These are phyloP conservation scores for Ceratopteris richardii DNA, from an alignment of 75 land plant genomes.

Conservation along the genomic window DNA sequence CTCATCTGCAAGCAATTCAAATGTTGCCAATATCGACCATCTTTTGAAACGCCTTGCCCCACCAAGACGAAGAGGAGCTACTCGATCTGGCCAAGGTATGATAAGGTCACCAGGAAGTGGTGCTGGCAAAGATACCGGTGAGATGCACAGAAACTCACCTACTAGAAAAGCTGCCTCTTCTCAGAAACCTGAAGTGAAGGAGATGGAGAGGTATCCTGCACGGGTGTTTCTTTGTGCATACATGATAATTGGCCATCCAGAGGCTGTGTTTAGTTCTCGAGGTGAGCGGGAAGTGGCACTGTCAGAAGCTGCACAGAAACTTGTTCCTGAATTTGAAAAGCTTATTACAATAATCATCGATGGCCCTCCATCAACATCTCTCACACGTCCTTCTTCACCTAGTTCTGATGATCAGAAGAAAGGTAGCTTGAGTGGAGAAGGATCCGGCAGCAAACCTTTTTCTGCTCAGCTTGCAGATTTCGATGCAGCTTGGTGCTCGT, in stretches of 20 bases:
- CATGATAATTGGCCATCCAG: slow-evolving; percentile 94
- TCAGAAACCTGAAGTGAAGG: slow-evolving; percentile 10
- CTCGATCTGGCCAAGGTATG: slow-evolving; percentile 6
- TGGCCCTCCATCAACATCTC: slow-evolving; percentile 29
- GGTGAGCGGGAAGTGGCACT: slow-evolving; percentile 77
- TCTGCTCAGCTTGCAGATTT: slow-evolving; percentile 71
- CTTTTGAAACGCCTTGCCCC: slow-evolving; percentile 71
- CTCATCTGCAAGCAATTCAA: slow-evolving; percentile 15
- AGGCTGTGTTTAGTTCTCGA: slow-evolving; percentile 81
- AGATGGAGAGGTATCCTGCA: slow-evolving; percentile 68
- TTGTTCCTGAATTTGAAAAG: slow-evolving; percentile 77
- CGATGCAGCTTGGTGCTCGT: slow-evolving; percentile 88
- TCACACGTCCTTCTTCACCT: slow-evolving; percentile 25
- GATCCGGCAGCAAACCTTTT: slow-evolving; percentile 34
- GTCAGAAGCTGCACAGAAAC: slow-evolving; percentile 60
- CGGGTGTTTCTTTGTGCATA: slow-evolving; percentile 92
- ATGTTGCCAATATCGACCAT: slow-evolving; percentile 58
- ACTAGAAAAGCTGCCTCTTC: slow-evolving; percentile 9
- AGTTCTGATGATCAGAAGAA: slow-evolving; percentile 7
- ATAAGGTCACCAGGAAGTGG: slow-evolving; percentile 1
- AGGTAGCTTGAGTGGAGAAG: slow-evolving; percentile 10
- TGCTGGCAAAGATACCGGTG: slow-evolving; percentile 1
- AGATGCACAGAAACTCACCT: slow-evolving; percentile 6
- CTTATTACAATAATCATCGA: slow-evolving; percentile 55
- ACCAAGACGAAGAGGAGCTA: slow-evolving; percentile 43